Base-by-base conservation (phyloP, 306 rosid genomes). In the Calophaca sinica region DNA sequence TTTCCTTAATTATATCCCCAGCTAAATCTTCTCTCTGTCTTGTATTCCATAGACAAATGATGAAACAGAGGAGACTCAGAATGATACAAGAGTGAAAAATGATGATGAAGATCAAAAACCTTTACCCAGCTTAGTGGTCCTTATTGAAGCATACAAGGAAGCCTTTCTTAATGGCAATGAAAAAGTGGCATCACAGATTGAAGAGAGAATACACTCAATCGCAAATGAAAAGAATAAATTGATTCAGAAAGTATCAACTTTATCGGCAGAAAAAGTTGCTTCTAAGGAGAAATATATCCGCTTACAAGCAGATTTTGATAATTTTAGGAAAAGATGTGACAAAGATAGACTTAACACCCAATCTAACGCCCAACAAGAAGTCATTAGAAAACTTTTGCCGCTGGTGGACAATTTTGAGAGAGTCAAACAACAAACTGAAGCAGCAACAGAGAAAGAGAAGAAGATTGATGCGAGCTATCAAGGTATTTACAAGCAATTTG, bases 401-500 rank as follows among this genome's bases (percentile, higher is more conserved):
- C 86, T 94, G 92, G 93, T 90, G 76, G 99, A 94, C 86, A 86
- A 53, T 80, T 92, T 92, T 81, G 97, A 94, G 82, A 90, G 85
- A 85, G 86, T 89, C 66, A 90, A 88, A 72, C 94, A 85, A 49
- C 89, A 86, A 77, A 81, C 46, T 83, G 87, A 81, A 79, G 92
- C 84, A 6, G 87, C 73, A 57, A 90, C 96, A 7, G 97, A 92
- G 46, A 88, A 77, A 84, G 99, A 92, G 82, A 87, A 87, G 82
- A 87, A 82, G 83, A 88, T 94, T 57, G 90, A 90, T 75, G 86
- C 70, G 33, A 94, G 99, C 79, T 91, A 94, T 83, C 99, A 88
- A 83, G 94, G 93, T 61, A 92, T 94, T 77, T 94, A 94, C 80
- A 94, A 90, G 84, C 99, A 94, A 66, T 92, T 94, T 31, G 97